Evolutionary conservation across 108 stramenopile species (phyloP).

Genomic region (Heterococcus sp.): DNA sequence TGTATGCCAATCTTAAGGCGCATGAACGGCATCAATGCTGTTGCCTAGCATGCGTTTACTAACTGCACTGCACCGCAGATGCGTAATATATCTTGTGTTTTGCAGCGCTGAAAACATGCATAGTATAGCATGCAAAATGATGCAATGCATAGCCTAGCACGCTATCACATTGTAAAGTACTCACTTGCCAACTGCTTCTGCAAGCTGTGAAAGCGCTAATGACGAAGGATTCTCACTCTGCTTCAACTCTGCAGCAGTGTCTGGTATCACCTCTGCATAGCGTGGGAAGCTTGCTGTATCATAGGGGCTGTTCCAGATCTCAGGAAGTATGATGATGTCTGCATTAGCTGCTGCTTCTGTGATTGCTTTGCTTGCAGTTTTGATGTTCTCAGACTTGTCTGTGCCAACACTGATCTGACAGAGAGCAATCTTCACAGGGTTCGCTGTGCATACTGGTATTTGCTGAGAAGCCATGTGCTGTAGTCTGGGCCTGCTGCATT

Average conservation of each 20-base stretch:
- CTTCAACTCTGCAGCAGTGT: slow-evolving; percentile 43
- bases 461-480: too few relatives aligned
- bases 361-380: slow-evolving; percentile 65
- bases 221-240: slow-evolving; percentile 8
- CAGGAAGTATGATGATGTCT: slow-evolving; percentile 73
- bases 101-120: too few relatives aligned
- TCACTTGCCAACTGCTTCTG: slow-evolving; percentile 20
- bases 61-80: too few relatives aligned
- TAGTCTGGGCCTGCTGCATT: too few relatives aligned
- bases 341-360: slow-evolving; percentile 66
- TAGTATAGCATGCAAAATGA: too few relatives aligned
- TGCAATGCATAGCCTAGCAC: too few relatives aligned
- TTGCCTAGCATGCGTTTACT: too few relatives aligned
- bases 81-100: too few relatives aligned
- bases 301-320: slow-evolving; percentile 97
- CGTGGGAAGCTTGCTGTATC: slow-evolving; percentile 86
- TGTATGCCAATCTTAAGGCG: too few relatives aligned
- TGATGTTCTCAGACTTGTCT: slow-evolving; percentile 75
- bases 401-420: slow-evolving; percentile 80
- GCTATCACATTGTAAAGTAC: too few relatives aligned
- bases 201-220: slow-evolving; percentile 34
- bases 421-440: slow-evolving; percentile 71
- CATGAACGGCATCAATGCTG: too few relatives aligned
- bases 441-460: too few relatives aligned
- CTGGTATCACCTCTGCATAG: slow-evolving; percentile 87